Evolutionary conservation across 106 monocot species (phyloP).

Genomic region (Allium cepa): DNA sequence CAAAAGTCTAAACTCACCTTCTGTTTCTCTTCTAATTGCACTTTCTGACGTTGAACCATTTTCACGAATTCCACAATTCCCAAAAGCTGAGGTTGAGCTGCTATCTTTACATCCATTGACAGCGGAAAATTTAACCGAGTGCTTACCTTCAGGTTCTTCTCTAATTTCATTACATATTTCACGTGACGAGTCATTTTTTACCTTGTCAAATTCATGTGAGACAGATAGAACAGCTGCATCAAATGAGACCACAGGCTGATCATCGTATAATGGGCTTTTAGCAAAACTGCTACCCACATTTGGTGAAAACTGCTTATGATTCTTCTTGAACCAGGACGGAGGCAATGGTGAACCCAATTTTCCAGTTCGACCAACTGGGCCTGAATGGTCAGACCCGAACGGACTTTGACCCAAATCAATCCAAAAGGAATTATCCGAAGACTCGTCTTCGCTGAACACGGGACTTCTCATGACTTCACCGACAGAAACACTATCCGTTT

Average conservation of each 20-base stretch:
- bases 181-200: constrained; percentile 42
- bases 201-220: constrained; percentile 51
- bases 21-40: constrained; percentile 84
- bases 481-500: constrained; percentile 71
- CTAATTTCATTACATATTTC: constrained; percentile 16
- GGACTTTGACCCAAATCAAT: constrained; percentile 96
- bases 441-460: constrained; percentile 82
- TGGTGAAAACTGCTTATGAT: constrained; percentile 47
- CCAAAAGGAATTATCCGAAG: constrained; percentile 85
- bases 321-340: constrained; percentile 72
- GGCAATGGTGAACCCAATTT: constrained; percentile 80
- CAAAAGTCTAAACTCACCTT: constrained; percentile 78
- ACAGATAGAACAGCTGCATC: constrained; percentile 90
- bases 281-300: constrained; percentile 42
- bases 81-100: constrained; percentile 20
- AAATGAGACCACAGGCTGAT: constrained; percentile 64
- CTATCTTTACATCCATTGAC: constrained; percentile 25
- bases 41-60: constrained; percentile 64
- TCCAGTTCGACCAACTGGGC: constrained; percentile 39
- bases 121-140: constrained; percentile 25
- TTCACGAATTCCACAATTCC: constrained; percentile 10
- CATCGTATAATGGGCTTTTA: constrained; percentile 52
- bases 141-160: constrained; percentile 26
- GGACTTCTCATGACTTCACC: constrained; percentile 96
- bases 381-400: constrained; percentile 49